phyloP scores from a whole-genome alignment of 2,329 filamentous ascomycete species.

The Pseudogymnoascus sp. region DNA sequence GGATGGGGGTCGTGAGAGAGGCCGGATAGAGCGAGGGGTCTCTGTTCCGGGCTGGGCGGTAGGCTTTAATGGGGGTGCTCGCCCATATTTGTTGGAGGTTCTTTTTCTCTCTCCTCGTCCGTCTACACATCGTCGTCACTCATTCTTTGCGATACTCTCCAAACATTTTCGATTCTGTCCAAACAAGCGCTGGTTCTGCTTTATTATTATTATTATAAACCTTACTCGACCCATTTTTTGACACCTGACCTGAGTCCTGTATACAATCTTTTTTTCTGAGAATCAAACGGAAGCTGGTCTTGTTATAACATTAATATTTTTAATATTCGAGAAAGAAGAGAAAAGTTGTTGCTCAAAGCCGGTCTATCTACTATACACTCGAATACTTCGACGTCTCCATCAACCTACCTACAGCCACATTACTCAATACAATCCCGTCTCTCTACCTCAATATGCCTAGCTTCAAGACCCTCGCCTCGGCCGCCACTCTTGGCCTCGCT shows the following conservation, averaged over 20 bases:
- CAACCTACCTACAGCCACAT: conserved; percentile 15
- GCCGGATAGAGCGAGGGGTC: neutral
- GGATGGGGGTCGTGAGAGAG: neutral
- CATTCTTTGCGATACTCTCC: conserved; percentile 15
- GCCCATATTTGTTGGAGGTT: conserved; percentile 20
- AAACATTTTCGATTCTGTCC: conserved; percentile 11
- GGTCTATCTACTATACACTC: conserved; percentile 3
- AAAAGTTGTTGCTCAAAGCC: neutral
- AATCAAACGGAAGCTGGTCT: conserved; percentile 1
- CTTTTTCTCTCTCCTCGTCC: conserved; percentile 17
- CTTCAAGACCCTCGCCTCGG: conserved; percentile 27
- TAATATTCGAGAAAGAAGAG: conserved; percentile 3
- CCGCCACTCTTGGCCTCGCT: conserved; percentile 25
- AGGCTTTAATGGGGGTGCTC: neutral
- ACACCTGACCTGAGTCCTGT: conserved; percentile 4
- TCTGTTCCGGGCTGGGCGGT: neutral
- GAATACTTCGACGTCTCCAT: conserved; percentile 17
- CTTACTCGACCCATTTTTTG: conserved; percentile 3
- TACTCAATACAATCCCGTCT: conserved; percentile 8
- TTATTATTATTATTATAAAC: conserved; percentile 4
- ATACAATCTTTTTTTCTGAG: conserved; percentile 6
- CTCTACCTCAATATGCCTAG: conserved; percentile 25
- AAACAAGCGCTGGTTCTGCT: conserved; percentile 12
- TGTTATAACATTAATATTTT: conserved; percentile 5
- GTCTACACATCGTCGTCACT: conserved; percentile 12